These are phyloP conservation scores for Phytophthora tubulina DNA, from an alignment of 352 stramenopile species.

Conservation along the genomic window DNA sequence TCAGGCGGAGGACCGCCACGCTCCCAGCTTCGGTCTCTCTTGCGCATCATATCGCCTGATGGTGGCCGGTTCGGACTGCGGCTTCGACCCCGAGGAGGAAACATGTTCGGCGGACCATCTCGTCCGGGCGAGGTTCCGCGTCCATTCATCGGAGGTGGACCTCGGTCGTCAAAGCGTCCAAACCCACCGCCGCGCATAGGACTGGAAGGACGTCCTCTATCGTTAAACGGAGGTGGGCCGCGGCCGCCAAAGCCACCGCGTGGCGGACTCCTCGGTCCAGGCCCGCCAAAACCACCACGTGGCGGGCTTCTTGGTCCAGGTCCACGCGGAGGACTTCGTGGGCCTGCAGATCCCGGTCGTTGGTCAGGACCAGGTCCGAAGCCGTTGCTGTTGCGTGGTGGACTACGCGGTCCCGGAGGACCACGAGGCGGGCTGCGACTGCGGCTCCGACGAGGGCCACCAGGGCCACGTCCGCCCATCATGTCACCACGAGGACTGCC, in stretches of 20 bases:
- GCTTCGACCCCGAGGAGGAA: constrained; percentile 50
- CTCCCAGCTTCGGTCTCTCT: constrained; percentile 57
- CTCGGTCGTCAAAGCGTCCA: constrained; percentile 46
- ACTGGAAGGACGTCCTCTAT: constrained; percentile 34
- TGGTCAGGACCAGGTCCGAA: constrained; percentile 22
- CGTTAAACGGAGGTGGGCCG: constrained; percentile 31
- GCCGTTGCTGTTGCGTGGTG: constrained; percentile 38
- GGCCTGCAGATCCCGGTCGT: constrained; percentile 19
- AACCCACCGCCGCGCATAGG: constrained; percentile 44
- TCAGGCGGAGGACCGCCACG: constrained; percentile 35
- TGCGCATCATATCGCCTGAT: constrained; percentile 44
- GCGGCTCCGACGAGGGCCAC: constrained; percentile 35
- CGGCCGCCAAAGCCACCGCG: constrained; percentile 38
- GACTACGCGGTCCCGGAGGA: constrained; percentile 21
- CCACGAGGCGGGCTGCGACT: constrained; percentile 31
- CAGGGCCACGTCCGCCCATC: constrained; percentile 31
- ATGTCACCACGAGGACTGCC: constrained; percentile 39
- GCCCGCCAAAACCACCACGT: constrained; percentile 15
- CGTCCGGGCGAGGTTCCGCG: constrained; percentile 18
- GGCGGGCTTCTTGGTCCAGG: constrained; percentile 16
- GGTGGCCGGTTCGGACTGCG: constrained; percentile 48
- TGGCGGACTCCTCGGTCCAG: constrained; percentile 19
- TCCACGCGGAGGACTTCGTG: constrained; percentile 3
- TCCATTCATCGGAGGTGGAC: constrained; percentile 42
- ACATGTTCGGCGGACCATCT: constrained; percentile 41